Conservation (phyloP, 2,329 filamentous ascomycete genomes). For the Falciphora oryzae region DNA sequence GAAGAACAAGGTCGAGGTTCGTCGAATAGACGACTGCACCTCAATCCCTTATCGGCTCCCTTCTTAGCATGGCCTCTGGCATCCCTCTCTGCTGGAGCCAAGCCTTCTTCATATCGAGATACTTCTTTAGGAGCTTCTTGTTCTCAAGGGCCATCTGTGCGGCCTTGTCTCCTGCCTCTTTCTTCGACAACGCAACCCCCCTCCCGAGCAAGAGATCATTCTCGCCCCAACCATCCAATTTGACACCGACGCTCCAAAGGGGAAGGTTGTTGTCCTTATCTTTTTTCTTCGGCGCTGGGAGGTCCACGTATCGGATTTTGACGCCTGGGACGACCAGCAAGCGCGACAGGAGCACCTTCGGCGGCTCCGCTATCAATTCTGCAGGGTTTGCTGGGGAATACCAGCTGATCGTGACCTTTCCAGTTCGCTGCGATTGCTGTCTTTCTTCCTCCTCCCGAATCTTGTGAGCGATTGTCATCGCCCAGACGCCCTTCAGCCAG, state of each 20-base stretch:
- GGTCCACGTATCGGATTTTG: conserved; percentile 55
- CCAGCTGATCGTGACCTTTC: neutral
- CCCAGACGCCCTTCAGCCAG: conserved; percentile 77
- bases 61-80: no score
- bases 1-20: neutral
- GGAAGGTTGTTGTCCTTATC: conserved; percentile 48
- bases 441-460: conserved; percentile 37
- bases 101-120: conserved; percentile 41
- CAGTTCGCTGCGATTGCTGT: neutral
- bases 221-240: conserved; percentile 64
- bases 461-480: conserved; percentile 52
- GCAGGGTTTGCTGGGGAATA: neutral
- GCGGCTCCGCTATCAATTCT: conserved; percentile 11
- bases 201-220: conserved; percentile 50
- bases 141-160: conserved; percentile 59
- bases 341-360: conserved; percentile 48
- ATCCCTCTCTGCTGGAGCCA: conserved; percentile 13
- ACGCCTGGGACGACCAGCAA: conserved; percentile 52
- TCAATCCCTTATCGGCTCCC: no score
- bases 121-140: conserved; percentile 54
- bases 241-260: conserved; percentile 58
- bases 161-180: conserved; percentile 62
- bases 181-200: conserved; percentile 61
- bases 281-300: conserved; percentile 44
- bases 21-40: neutral